A percentile compares a stretch with the other conserved stretches of the same genome.
phyloP scores from a whole-genome alignment of 2,329 filamentous ascomycete species.

The Pestalotiopsis fici region DNA sequence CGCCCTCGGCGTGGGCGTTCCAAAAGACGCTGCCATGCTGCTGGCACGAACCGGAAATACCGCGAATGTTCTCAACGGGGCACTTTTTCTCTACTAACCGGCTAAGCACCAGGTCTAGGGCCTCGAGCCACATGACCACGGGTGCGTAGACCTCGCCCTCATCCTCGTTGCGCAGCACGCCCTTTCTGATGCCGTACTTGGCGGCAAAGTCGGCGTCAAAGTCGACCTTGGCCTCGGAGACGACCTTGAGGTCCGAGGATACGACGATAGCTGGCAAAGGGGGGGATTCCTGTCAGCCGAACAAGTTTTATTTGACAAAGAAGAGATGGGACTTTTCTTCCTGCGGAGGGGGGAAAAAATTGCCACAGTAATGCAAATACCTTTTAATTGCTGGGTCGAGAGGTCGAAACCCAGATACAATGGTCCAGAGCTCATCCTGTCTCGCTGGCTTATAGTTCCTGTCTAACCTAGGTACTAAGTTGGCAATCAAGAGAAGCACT shows the following conservation, averaged over 20 bases:
- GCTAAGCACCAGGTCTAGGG: slow-evolving; percentile 80
- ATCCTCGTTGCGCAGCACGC: slow-evolving; percentile 77
- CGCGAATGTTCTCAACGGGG: slow-evolving; percentile 74
- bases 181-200: slow-evolving; percentile 82
- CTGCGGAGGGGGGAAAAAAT: not conserved
- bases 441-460: not conserved
- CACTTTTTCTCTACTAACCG: slow-evolving; percentile 70
- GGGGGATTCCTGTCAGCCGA: not conserved
- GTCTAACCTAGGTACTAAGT: not conserved
- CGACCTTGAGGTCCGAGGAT: slow-evolving; percentile 76
- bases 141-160: slow-evolving; percentile 92
- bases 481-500: not conserved
- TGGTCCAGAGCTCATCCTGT: slow-evolving; percentile 48
- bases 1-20: slow-evolving; percentile 67
- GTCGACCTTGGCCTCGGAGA: slow-evolving; percentile 87
- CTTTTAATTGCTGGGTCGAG: slow-evolving; percentile 96
- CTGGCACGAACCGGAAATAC: slow-evolving; percentile 89
- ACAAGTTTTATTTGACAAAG: not conserved
- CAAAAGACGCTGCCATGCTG: slow-evolving; percentile 98
- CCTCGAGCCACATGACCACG: slow-evolving; percentile 92
- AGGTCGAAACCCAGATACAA: slow-evolving; percentile 93
- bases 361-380: slow-evolving; percentile 37
- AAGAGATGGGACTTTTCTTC: not conserved
- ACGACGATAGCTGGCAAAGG: slow-evolving; percentile 71
- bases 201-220: slow-evolving; percentile 81